Conservation (phyloP, 768 basidiomycete species). For the Russula dissimulans region DNA sequence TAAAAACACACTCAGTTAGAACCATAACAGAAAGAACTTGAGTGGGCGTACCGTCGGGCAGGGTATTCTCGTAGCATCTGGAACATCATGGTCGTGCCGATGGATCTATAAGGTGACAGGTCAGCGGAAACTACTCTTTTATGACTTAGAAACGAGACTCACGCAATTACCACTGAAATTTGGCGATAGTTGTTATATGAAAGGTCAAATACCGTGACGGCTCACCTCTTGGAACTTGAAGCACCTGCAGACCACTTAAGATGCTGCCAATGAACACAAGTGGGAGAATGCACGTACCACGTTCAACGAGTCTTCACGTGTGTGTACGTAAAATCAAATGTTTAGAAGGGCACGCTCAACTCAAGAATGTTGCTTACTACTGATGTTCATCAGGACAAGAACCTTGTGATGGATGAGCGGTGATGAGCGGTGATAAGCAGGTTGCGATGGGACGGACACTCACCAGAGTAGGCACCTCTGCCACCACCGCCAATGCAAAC, state of each 20-base stretch:
- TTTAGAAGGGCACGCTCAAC: background rate
- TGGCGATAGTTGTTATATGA: background rate
- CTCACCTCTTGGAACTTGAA: constrained; percentile 10
- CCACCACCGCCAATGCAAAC: constrained; percentile 7
- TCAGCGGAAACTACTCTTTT: background rate
- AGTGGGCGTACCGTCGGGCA: background rate
- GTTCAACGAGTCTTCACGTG: background rate
- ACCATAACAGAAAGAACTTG: too few relatives aligned
- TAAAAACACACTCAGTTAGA: background rate
- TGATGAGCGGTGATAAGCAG: background rate
- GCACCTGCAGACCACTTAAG: background rate
- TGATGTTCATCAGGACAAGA: background rate
- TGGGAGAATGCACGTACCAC: background rate
- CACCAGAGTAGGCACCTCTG: constrained; percentile 9
- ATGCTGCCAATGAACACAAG: background rate
- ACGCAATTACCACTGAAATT: constrained; percentile 10
- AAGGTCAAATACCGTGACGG: background rate
- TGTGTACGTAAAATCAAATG: background rate
- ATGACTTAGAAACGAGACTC: background rate
- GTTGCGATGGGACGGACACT: background rate
- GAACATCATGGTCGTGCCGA: constrained; percentile 3
- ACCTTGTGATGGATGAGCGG: background rate
- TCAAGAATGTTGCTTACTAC: background rate
- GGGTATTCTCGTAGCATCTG: background rate
- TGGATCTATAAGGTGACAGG: background rate